Percentiles rank a stretch among this genome's conserved stretches.
Evolutionary conservation across 352 stramenopile species (phyloP).

Genomic region (Pythium rhizo-oryzae): DNA sequence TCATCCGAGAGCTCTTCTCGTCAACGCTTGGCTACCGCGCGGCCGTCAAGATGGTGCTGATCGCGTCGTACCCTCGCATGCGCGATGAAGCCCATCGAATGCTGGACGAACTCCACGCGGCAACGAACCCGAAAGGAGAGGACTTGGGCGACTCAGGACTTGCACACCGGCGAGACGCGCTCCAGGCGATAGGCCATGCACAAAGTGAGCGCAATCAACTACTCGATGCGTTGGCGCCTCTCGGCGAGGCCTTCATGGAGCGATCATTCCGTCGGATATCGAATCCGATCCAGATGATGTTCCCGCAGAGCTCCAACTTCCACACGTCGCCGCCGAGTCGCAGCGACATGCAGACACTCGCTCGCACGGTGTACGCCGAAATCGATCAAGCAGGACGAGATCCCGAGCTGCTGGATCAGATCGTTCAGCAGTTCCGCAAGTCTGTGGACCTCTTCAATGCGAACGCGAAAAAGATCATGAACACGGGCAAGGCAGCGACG

Average conservation of each 20-base stretch:
- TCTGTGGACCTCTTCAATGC: constrained; percentile 67
- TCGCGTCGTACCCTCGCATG: constrained; percentile 81
- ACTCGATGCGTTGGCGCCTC: constrained; percentile 65
- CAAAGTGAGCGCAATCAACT: constrained; percentile 59
- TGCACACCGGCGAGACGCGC: neutral
- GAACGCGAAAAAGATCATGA: constrained; percentile 76
- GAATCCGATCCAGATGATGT: constrained; percentile 88
- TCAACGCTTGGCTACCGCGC: constrained; percentile 61
- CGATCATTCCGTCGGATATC: constrained; percentile 60
- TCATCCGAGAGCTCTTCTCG: constrained; percentile 71
- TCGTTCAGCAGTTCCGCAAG: constrained; percentile 64
- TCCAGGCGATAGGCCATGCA: constrained; percentile 44
- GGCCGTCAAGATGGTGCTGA: constrained; percentile 68
- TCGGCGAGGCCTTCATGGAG: constrained; percentile 77
- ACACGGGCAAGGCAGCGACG: constrained; percentile 58
- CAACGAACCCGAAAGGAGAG: constrained; percentile 42
- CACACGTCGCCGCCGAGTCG: constrained; percentile 78
- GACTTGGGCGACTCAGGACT: constrained; percentile 18
- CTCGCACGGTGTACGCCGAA: constrained; percentile 70
- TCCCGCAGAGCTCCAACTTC: constrained; percentile 82
- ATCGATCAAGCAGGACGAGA: constrained; percentile 71
- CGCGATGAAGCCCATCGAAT: constrained; percentile 70
- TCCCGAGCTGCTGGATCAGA: constrained; percentile 52
- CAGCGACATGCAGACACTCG: constrained; percentile 84
- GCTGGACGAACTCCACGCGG: constrained; percentile 57